Evolutionary conservation across 345 rosid species (phyloP), one percentile per base, ranked within the genome.

Genomic region (Xanthoceras sorbifolium): DNA sequence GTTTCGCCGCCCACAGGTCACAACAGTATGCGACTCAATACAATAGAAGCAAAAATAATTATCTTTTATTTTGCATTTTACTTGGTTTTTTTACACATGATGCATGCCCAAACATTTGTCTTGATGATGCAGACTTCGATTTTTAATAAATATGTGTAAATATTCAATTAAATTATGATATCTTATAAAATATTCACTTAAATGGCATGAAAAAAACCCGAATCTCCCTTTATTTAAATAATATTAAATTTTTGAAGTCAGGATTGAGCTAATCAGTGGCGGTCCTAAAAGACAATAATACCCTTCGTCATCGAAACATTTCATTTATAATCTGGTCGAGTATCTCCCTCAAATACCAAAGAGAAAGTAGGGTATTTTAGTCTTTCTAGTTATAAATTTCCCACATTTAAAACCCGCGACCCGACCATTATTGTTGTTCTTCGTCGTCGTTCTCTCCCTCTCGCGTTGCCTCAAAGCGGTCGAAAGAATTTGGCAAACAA

Each of bases 291-390:
- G 74, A 54, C 74, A 15, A 20, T 25, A 40, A 15, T 61, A 28
- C 26, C 68, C 76, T 34, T 28, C 5, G 17, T 6, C 40, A 28
- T 14, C 36, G 8, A 20, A 20, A 11, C 29, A 36, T 64, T 46
- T 62, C 11, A 11, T 64, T n/a, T n/a, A n/a, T 48, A 64, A 74
- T 50, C 71, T 22, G 46, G 77, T 64, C 71, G 62, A 12, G 31
- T n/a, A 32, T 34, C 15, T 57, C 23, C 28, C 14, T 11, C 2
- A 18, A 50, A 9, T 10, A 1, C 31, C 3, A 22, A 26, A 26
- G 7, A 8, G 1, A 2, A 5, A 0, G 0, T n/a, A 75, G 78
- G 78, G 71, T 38, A 34, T 1, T 75, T 12, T 52, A 20, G 78
- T 66, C 70, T 31, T 74, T 60, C 10, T 2, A 44, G 0, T 15